phyloP scores from a whole-genome alignment of 805 yeast genomes.

The Ogataea glucozyma region DNA sequence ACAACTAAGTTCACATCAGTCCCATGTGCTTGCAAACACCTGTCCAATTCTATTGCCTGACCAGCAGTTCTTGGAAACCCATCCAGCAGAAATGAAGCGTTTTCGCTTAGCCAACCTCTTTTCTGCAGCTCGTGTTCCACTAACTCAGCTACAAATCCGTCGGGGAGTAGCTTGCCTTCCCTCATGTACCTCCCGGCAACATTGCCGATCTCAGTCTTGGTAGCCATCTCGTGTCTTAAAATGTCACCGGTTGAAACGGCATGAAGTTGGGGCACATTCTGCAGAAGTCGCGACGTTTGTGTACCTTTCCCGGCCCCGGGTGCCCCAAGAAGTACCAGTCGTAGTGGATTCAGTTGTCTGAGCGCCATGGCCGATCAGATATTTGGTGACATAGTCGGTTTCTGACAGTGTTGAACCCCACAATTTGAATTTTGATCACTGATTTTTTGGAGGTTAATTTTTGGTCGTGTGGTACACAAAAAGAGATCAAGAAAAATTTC shows the following conservation, averaged over 20 bases:
- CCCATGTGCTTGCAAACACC: slow-evolving; percentile 38
- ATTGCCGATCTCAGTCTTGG: slow-evolving; percentile 53
- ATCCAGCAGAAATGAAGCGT: slow-evolving; percentile 73
- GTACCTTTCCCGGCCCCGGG: slow-evolving; percentile 98
- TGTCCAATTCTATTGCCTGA: slow-evolving; percentile 67
- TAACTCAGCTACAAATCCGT: slow-evolving; percentile 60
- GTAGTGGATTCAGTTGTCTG: slow-evolving; percentile 42
- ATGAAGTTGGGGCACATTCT: slow-evolving; percentile 50
- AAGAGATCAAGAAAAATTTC: background rate
- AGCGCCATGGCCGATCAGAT: background rate
- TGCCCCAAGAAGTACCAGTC: slow-evolving; percentile 81
- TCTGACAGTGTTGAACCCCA: too few species aligned
- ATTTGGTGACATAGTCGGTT: too few species aligned
- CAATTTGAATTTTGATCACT: background rate
- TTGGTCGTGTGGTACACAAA: slow-evolving; percentile 3
- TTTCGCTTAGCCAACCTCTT: slow-evolving; percentile 43
- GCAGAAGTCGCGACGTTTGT: slow-evolving; percentile 65
- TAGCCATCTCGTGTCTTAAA: slow-evolving; percentile 64
- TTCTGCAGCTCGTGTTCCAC: slow-evolving; percentile 50
- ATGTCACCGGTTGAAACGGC: slow-evolving; percentile 85
- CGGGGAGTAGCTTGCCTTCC: slow-evolving; percentile 74
- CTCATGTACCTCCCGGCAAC: slow-evolving; percentile 57
- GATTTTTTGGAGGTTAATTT: background rate
- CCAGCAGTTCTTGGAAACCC: slow-evolving; percentile 85
- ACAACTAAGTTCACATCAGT: slow-evolving; percentile 72